Evolutionary conservation across 2,329 filamentous ascomycete genomes (phyloP), one percentile per base, ranked within the genome.

Genomic region (Colletotrichum liaoningense): DNA sequence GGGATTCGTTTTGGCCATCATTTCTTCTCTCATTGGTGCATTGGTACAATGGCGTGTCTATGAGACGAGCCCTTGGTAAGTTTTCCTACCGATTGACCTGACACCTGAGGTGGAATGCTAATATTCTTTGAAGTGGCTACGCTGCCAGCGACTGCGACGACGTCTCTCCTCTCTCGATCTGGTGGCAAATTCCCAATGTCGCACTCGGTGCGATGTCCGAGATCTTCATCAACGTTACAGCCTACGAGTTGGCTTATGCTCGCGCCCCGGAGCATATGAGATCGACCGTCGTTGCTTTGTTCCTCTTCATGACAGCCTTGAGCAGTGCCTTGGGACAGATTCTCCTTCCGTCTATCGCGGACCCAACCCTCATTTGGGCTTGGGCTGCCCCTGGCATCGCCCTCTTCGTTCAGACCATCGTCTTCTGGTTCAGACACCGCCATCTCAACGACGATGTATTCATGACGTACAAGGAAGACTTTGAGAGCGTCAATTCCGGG

Each of bases 231-330:
- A 90, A 89, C 60, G 90, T 93, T 66, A 92, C 91, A 1, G 86
- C 88, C 60, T 87, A 92, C 60, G 92, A 93, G 79, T 91, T 93
- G 74, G 92, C 91, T 8, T 93, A 90, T 81, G 91, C 90, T 77
- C 92, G 93, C 78, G 90, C 92, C 0, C 92, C 92, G 2, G 87
- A 87, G 67, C 88, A 89, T 78, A 93, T 93, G 91, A 87, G 89
- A 78, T 88, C 87, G 3, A 87, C 89, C 16, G 87, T 91, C 33
- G 85, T 89, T 77, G 86, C 89, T 0, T 83, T 91, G 72, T 89
- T 86, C 76, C 82, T 91, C 9, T 85, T 91, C 75, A 91, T 88
- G 76, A 89, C 87, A 69, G 89, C 90, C 0, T 84, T 92, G 74
- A 88, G 88, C 4, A 86, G 86, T 49, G 89, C 89, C 2, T 76